Conservation (phyloP, 768 basidiomycete genomes). For the Candolleomyces eurysporus region DNA sequence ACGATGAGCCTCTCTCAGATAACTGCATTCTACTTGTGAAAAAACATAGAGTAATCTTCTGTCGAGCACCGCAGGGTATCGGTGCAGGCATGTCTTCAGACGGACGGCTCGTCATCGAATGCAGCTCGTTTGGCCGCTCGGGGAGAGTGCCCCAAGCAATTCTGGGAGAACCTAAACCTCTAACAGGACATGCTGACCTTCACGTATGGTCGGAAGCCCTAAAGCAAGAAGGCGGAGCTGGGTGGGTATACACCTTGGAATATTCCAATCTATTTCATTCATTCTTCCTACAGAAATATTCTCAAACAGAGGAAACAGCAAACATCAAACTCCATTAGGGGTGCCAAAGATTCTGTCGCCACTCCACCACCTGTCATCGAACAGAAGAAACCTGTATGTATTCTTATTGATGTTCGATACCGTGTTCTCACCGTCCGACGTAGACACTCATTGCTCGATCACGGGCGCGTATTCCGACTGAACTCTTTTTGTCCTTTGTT, state of each 20-base stretch:
- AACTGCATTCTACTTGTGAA: constrained; percentile 28
- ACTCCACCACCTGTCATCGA: background rate
- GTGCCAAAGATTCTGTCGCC: background rate
- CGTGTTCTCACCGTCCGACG: background rate
- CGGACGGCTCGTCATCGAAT: constrained; percentile 52
- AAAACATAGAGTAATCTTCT: constrained; percentile 48
- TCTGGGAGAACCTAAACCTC: constrained; percentile 46
- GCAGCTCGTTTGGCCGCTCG: constrained; percentile 22
- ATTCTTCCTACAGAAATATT: constrained; percentile 44
- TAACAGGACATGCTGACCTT: constrained; percentile 43
- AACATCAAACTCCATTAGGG: background rate
- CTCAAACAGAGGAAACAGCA: constrained; percentile 15
- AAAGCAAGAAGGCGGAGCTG: constrained; percentile 53
- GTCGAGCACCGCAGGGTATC: constrained; percentile 44
- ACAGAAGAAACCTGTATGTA: background rate
- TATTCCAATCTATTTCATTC: constrained; percentile 1
- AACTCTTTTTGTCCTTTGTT: background rate
- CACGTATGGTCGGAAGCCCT: constrained; percentile 56
- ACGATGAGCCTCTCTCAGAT: background rate
- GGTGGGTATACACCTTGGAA: constrained; percentile 39
- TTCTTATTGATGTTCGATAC: background rate
- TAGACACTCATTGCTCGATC: background rate
- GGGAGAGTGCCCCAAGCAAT: constrained; percentile 39
- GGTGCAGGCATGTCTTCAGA: constrained; percentile 1
- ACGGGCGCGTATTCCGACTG: background rate